A percentile compares a stretch with the other conserved stretches of the same genome.
phyloP scores from a whole-genome alignment of 192 early-diverging fungal genomes.

The Coemansia sp. region DNA sequence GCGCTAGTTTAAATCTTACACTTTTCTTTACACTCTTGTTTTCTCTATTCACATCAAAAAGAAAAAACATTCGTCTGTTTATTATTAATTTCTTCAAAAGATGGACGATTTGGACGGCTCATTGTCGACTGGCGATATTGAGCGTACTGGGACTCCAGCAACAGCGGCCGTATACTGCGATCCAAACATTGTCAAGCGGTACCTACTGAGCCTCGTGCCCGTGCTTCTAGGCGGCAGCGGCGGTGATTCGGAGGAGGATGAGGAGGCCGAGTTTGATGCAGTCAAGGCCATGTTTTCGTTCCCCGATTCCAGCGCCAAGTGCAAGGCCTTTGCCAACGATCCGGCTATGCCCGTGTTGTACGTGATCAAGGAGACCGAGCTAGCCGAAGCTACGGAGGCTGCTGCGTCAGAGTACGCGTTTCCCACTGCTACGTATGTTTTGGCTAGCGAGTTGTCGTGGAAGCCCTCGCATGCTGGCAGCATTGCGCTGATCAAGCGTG shows the following conservation, averaged over 20 bases:
- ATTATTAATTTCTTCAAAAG: background rate
- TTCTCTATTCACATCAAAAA: background rate
- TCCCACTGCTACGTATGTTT: slow-evolving; percentile 53
- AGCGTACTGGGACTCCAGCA: slow-evolving; percentile 13
- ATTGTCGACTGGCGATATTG: slow-evolving; percentile 14
- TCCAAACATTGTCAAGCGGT: slow-evolving; percentile 65
- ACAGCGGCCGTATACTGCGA: slow-evolving; percentile 53
- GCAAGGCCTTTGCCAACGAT: slow-evolving; percentile 78
- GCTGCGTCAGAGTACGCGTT: slow-evolving; percentile 15
- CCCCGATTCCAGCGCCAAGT: slow-evolving; percentile 73
- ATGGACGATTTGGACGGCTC: slow-evolving; percentile 43
- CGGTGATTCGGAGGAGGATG: slow-evolving; percentile 24
- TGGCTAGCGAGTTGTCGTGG: slow-evolving; percentile 77
- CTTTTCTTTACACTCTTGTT: background rate
- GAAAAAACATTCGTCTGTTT: background rate
- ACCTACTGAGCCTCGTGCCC: slow-evolving; percentile 72
- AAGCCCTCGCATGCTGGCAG: slow-evolving; percentile 73
- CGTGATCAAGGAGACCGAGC: slow-evolving; percentile 74
- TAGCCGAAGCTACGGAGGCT: slow-evolving; percentile 6
- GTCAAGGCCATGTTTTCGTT: slow-evolving; percentile 62
- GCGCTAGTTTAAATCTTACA: background rate
- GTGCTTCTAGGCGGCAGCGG: slow-evolving; percentile 62
- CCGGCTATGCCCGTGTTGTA: slow-evolving; percentile 71
- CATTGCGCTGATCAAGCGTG: slow-evolving; percentile 79
- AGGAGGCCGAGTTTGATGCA: slow-evolving; percentile 61